phyloP scores from a whole-genome alignment of 139 green algal species.

The Astrephomene gubernaculifera region DNA sequence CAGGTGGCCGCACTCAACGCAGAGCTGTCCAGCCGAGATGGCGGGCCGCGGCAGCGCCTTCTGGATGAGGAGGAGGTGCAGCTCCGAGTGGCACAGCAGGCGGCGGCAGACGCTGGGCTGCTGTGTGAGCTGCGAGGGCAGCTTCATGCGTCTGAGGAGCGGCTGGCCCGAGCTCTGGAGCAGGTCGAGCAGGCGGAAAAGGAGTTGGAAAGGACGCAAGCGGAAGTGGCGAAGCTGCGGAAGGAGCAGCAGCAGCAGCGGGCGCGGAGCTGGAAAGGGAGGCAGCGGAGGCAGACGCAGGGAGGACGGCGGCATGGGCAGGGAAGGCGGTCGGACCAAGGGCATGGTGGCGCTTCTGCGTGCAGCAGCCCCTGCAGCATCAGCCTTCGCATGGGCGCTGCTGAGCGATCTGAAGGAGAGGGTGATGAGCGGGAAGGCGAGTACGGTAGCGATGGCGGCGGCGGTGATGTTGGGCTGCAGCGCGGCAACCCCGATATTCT shows the following conservation, averaged over 20 bases:
- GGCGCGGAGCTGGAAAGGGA: background rate
- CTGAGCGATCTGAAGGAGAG: too few relatives aligned
- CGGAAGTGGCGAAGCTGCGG: background rate
- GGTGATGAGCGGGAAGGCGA: background rate
- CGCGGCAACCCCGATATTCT: background rate
- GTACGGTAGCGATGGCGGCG: background rate
- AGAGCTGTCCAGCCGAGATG: constrained; percentile 2
- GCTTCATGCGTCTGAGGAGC: constrained; percentile 7
- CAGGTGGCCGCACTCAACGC: background rate
- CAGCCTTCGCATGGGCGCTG: too few relatives aligned
- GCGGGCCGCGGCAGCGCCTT: background rate
- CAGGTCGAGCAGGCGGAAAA: background rate
- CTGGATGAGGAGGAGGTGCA: background rate
- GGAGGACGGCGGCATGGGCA: too few relatives aligned
- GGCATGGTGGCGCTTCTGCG: too few relatives aligned
- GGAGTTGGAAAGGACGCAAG: background rate
- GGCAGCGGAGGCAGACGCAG: too few relatives aligned
- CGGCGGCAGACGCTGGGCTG: constrained; percentile 11
- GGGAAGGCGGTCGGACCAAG: too few relatives aligned
- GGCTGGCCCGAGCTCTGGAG: background rate
- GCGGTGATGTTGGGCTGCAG: background rate
- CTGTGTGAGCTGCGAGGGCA: constrained; percentile 6
- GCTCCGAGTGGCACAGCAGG: constrained; percentile 24
- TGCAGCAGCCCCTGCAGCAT: too few relatives aligned
- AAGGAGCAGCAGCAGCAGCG: background rate